Base-by-base conservation (phyloP, 2,329 filamentous ascomycete genomes). In the Aspergillus puulaauensis region DNA sequence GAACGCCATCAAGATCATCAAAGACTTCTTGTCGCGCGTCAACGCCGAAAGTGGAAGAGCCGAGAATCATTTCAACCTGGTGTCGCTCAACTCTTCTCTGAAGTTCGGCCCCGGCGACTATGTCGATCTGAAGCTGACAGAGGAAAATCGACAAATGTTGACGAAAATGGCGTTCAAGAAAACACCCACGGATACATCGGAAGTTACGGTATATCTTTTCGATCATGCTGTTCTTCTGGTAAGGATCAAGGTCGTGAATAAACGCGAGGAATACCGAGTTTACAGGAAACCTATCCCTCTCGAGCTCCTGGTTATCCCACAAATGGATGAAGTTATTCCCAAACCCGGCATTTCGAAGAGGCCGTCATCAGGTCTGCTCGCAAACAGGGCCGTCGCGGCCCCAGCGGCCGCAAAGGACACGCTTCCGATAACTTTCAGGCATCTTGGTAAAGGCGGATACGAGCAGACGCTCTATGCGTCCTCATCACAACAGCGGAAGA, bases 91-190 rank as follows among this genome's bases (percentile, higher is more conserved):
- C 71, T 88, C 95, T 66, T 90, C 96, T 67, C 85, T 99, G 63
- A 91, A 93, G 62, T 99, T 96, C 82, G 86, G 89, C 43, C 88
- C 90, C 1, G 91, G 91, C 61, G 93, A 97, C 70, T 90, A 89
- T 69, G 93, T 98, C 48, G 95, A 99, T 72, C 79, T 99, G 61
- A 96, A 96, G 74, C 82, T 99, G 51, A 96, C 92, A 0, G 95
- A 99, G 68, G 92, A 96, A 67, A 90, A 90, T 54, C 90, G 95
- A 59, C 92, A 97, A 74, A 81, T 99, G 67, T 86, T 99, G 61
- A 96, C 93, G 78, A 99, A 98, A 80, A 93, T 91, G 68, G 87
- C 87, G 61, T 84, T 99, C 75, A 98, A 96, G 80, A 98, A 98
- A 79, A 86, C 88, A 4, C 89, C 93, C 0, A 93, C 90, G 0